Evolutionary conservation across 2,329 filamentous ascomycete species (phyloP), one percentile per base, ranked within the genome.

Genomic region (Huntiella moniliformis): DNA sequence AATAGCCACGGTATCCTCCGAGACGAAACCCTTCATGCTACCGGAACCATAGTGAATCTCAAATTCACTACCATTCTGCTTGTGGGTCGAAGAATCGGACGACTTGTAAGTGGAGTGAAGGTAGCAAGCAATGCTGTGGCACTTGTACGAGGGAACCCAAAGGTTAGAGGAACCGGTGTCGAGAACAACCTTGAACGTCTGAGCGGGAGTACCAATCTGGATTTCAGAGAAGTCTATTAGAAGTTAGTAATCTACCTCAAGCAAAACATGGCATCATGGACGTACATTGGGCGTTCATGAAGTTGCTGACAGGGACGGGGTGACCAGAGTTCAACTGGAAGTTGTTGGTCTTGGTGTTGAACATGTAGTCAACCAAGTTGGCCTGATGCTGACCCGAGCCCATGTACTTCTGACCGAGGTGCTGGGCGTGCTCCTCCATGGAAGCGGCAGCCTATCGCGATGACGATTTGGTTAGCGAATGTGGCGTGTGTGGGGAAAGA

Each of bases 81-180:
- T 82, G 75, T 87, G 94, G 42, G 84, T 83, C 15, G 79, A 88
- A 41, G 92, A 98, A 4, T 77, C 67, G 34, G 79, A 82, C 49
- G 86, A 91, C 66, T 96, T 86, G 68, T 96, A 98, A 69, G 92
- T 98, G 64, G 66, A 78, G 73, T 98, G 91, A 50, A 98, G 77
- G 67, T 88, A 98, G 75, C 91, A 98, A 53, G 91, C 92, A 59
- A 98, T 98, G 60, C 87, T 95, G 60, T 74, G 79, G 64, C 92
- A 98, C 59, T 85, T 72, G 48, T 75, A 70, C 17, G 87, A 94
- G 35, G 92, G 92, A 50, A 98, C 87, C 92, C 92, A 98, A 52
- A 98, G 75, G 71, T 98, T 98, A 62, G 91, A 96, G 73, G 86
- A 95, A 57, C 91, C 91, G 22, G 91, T 98, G 64, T 98, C 91